Conservation (phyloP, 2,329 filamentous ascomycete species). For the Trichoderma sp. region DNA sequence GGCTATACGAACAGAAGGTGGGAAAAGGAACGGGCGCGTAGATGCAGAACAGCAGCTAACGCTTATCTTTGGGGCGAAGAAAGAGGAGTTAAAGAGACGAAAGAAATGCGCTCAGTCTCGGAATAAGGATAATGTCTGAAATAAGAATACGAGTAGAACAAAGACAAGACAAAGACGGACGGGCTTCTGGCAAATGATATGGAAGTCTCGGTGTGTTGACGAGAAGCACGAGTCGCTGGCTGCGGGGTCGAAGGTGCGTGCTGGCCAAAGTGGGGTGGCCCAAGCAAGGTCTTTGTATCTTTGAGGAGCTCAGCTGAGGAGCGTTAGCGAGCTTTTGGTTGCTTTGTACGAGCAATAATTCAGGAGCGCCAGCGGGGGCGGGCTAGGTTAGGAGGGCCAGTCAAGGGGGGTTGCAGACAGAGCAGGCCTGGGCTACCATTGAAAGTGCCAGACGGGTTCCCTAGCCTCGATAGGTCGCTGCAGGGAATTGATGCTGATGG, state of each 20-base stretch:
- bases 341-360: slow-evolving; percentile 8
- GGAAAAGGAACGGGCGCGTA: not conserved
- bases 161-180: not conserved
- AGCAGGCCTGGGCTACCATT: not conserved
- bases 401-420: not conserved
- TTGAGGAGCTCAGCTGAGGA: not conserved
- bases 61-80: not conserved
- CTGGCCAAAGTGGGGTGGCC: slow-evolving; percentile 5
- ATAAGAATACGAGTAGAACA: not conserved
- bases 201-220: slow-evolving; percentile 11
- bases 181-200: not conserved
- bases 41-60: not conserved
- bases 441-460: too few species aligned
- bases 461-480: too few species aligned
- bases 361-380: slow-evolving; percentile 9
- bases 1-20: not conserved
- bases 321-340: not conserved
- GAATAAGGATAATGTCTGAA: not conserved
- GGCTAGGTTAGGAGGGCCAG: not conserved
- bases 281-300: slow-evolving; percentile 3
- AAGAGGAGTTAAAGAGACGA: not conserved
- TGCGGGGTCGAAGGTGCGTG: slow-evolving; percentile 16
- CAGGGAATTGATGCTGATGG: not conserved
- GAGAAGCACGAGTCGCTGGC: slow-evolving; percentile 7
- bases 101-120: not conserved